These are phyloP conservation scores for Melanogaster broomeanus DNA, from an alignment of 768 basidiomycete species.

Conservation along the genomic window DNA sequence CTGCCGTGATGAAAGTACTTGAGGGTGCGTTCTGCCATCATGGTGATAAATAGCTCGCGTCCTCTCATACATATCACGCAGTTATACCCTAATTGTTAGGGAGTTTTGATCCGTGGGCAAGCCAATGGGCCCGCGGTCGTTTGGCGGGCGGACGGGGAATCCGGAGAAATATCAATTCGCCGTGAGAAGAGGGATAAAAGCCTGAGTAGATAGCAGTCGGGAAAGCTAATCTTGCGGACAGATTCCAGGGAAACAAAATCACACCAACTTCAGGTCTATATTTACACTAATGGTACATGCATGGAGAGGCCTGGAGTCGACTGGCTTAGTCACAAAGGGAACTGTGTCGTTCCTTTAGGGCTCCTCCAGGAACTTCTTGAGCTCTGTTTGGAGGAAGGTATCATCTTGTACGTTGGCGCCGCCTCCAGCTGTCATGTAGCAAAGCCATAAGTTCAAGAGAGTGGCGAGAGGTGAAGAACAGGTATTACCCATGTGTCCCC, in stretches of 20 bases:
- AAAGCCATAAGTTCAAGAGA: not conserved
- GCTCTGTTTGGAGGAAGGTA: slow-evolving; percentile 43
- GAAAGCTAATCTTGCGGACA: not conserved
- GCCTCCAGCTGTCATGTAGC: slow-evolving; percentile 40
- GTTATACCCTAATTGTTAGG: not conserved
- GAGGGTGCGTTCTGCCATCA: slow-evolving; percentile 26
- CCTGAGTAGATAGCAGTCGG: not conserved
- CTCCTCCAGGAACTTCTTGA: slow-evolving; percentile 48
- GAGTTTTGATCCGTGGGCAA: not conserved
- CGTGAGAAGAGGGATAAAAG: not conserved
- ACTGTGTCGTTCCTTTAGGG: slow-evolving; percentile 3
- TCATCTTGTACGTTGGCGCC: slow-evolving; percentile 41
- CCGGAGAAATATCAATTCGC: not conserved
- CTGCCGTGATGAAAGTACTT: slow-evolving; percentile 57
- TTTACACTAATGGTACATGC: not conserved
- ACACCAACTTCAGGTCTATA: not conserved
- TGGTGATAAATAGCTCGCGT: not conserved
- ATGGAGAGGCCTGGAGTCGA: not conserved
- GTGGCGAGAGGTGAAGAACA: not conserved
- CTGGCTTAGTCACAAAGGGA: not conserved
- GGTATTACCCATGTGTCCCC: slow-evolving; percentile 54
- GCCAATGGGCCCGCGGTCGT: not conserved
- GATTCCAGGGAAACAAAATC: too few species aligned
- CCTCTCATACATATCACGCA: not conserved
- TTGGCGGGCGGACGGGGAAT: not conserved